phyloP scores from a whole-genome alignment of 208 protist species.

The Dictyostelium gargantuum region DNA sequence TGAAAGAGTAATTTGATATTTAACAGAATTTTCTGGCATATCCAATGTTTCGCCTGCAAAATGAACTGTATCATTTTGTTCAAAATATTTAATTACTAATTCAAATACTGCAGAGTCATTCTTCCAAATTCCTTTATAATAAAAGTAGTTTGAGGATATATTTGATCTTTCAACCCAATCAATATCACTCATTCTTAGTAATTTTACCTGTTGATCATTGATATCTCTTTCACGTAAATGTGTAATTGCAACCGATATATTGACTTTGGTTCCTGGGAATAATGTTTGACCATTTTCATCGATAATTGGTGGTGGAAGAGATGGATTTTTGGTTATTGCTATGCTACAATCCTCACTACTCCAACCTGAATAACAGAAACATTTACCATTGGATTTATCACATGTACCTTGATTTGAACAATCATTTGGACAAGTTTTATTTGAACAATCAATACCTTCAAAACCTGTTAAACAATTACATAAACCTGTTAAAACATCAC shows the following conservation, averaged over 20 bases:
- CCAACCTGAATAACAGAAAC: neutral
- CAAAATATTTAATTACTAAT: neutral
- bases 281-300: neutral
- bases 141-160: neutral
- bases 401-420: neutral
- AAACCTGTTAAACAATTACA: neutral
- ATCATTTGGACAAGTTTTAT: neutral
- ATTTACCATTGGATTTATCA: slow-evolving; percentile 5
- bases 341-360: neutral
- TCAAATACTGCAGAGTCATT: neutral
- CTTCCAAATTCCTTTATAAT: neutral
- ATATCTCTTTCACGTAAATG: neutral
- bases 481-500: neutral
- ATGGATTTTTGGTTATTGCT: neutral
- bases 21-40: slow-evolving; percentile 17
- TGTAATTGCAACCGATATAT: neutral
- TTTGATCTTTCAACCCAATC: neutral
- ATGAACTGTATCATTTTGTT: neutral
- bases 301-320: neutral
- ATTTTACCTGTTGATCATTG: neutral
- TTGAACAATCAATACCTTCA: neutral
- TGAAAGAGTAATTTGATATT: neutral
- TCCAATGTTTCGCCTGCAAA: neutral
- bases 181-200: neutral
- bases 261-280: neutral